Percentiles rank a stretch among this genome's conserved stretches.
These are phyloP conservation scores for Gynostemma pentaphyllum DNA, from an alignment of 306 rosid species.

Conservation along the genomic window DNA sequence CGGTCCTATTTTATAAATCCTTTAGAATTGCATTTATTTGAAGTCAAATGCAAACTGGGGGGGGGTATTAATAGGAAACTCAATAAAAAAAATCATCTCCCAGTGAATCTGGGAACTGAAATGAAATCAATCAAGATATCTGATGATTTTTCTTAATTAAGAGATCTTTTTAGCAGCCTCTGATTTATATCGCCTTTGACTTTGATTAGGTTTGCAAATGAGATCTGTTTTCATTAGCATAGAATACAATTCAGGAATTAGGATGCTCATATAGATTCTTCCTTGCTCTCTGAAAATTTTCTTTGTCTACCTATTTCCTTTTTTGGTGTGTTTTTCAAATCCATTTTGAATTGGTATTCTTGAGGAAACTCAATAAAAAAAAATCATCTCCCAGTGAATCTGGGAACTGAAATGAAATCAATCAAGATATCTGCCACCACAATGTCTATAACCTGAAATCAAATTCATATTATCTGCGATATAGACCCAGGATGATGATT, in stretches of 20 bases:
- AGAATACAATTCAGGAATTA: not conserved
- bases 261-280: not conserved
- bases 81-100: not conserved
- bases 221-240: not conserved
- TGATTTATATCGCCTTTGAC: not conserved
- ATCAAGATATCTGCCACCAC: not conserved
- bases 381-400: no score
- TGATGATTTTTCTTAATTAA: not conserved
- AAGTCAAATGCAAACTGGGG: not conserved
- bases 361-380: not conserved
- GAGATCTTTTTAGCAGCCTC: not conserved
- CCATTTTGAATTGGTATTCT: conserved; percentile 5
- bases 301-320: no score
- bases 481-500: not conserved
- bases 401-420: not conserved
- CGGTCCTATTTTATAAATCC: not conserved
- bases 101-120: not conserved
- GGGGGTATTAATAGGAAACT: no score
- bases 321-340: not conserved
- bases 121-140: not conserved
- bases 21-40: not conserved
- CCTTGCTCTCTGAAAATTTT: not conserved
- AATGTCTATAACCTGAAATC: not conserved
- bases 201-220: not conserved
- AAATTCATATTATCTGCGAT: not conserved